phyloP scores from a whole-genome alignment of 2,329 filamentous ascomycete genomes.

The Teratosphaeria epicoccoides region DNA sequence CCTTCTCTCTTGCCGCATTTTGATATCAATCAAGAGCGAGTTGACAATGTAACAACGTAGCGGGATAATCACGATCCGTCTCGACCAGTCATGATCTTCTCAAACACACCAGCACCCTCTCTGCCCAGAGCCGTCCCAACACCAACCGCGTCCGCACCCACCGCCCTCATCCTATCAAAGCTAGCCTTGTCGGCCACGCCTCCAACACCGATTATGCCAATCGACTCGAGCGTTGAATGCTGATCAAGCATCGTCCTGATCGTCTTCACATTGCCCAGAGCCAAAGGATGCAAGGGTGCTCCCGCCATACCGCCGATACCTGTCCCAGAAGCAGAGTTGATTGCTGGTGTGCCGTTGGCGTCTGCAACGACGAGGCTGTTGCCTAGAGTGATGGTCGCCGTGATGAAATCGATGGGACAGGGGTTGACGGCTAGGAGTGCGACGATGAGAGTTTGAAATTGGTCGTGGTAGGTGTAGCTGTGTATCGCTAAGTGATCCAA shows the following conservation, averaged over 20 bases:
- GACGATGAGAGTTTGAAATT: constrained; percentile 49
- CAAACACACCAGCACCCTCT: constrained; percentile 53
- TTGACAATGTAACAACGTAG: background rate
- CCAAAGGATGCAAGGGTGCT: constrained; percentile 59
- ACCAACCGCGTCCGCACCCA: constrained; percentile 56
- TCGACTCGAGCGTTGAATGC: constrained; percentile 37
- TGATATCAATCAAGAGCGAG: background rate
- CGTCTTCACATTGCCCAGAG: constrained; percentile 63
- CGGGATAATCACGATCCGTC: background rate
- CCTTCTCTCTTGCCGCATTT: no score
- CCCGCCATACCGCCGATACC: constrained; percentile 65
- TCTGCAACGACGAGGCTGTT: constrained; percentile 49
- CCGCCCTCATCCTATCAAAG: constrained; percentile 54
- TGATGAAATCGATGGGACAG: constrained; percentile 55
- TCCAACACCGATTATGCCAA: constrained; percentile 60
- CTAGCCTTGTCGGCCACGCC: constrained; percentile 57
- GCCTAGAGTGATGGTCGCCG: constrained; percentile 64
- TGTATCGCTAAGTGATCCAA: no score
- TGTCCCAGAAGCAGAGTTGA: constrained; percentile 42
- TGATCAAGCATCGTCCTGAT: constrained; percentile 51
- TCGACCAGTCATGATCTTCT: constrained; percentile 36
- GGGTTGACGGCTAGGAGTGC: constrained; percentile 35
- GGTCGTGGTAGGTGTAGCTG: constrained; percentile 55
- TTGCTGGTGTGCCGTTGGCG: constrained; percentile 22
- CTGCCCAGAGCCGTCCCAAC: constrained; percentile 60